Percentiles rank a stretch among this genome's conserved stretches.
phyloP scores from a whole-genome alignment of 306 rosid species.

The Astragalus glycyphyllos region DNA sequence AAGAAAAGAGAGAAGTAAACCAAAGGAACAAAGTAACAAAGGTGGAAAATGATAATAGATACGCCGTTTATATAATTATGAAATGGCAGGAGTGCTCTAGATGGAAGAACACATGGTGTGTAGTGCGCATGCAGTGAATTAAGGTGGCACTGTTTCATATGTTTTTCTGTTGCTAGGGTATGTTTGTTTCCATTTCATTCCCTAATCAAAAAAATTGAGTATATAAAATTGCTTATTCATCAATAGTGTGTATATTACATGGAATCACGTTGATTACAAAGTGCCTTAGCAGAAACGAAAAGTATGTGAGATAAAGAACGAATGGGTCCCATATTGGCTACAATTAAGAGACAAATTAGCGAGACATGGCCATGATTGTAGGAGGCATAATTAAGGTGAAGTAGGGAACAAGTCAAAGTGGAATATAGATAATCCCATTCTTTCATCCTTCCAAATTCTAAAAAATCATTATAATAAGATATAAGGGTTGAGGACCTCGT shows the following conservation, averaged over 20 bases:
- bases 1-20: neutral
- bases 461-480: neutral
- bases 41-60: neutral
- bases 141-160: conserved; percentile 19
- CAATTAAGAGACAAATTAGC: conserved; percentile 25
- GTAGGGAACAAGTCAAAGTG: conserved; percentile 39
- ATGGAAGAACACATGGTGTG: conserved; percentile 21
- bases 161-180: too few relatives aligned
- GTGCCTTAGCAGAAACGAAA: conserved; percentile 7
- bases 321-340: conserved; percentile 38
- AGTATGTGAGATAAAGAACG: too few relatives aligned
- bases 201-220: too few relatives aligned
- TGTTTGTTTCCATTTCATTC: too few relatives aligned
- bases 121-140: conserved; percentile 33
- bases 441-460: too few relatives aligned
- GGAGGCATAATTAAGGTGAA: conserved; percentile 32
- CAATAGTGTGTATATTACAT: neutral
- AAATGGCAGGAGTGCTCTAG: too few relatives aligned
- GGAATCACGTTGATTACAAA: conserved; percentile 22
- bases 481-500: neutral
- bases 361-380: conserved; percentile 47
- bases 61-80: neutral
- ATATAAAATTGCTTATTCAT: neutral
- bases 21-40: neutral
- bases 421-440: neutral